Conservation (phyloP, 495 filamentous ascomycete species). For the Penicillium bovifimosum region DNA sequence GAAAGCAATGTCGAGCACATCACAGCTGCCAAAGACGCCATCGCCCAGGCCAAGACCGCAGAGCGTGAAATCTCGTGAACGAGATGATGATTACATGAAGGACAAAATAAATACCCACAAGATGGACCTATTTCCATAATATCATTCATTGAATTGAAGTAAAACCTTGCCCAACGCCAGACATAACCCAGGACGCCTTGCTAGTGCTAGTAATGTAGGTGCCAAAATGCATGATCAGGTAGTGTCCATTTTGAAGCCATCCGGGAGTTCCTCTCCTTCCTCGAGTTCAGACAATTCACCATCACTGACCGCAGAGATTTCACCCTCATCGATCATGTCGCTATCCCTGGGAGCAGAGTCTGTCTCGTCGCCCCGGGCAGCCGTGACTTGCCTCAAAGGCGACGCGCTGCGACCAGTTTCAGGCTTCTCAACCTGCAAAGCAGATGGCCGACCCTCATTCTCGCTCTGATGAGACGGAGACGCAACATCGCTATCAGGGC, state of each 20-base stretch:
- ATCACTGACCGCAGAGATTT: conserved; percentile 46
- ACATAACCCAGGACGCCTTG: conserved; percentile 26
- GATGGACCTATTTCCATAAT: neutral
- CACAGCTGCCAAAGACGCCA: conserved; percentile 52
- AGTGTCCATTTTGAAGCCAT: conserved; percentile 60
- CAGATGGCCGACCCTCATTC: conserved; percentile 37
- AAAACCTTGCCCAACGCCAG: conserved; percentile 25
- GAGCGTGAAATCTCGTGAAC: conserved; percentile 38
- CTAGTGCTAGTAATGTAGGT: conserved; percentile 27
- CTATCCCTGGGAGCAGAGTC: conserved; percentile 44
- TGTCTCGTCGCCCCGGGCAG: conserved; percentile 24
- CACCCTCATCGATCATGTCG: conserved; percentile 60
- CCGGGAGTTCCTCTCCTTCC: conserved; percentile 49
- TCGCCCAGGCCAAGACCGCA: conserved; percentile 52
- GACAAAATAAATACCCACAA: conserved; percentile 14
- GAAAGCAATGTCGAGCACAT: conserved; percentile 52
- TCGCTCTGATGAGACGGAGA: conserved; percentile 46
- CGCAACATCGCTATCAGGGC: conserved; percentile 48
- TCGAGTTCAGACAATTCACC: conserved; percentile 36
- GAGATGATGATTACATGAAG: conserved; percentile 2
- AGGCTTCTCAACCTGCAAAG: conserved; percentile 34
- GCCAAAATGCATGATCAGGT: conserved; percentile 30
- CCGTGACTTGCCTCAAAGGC: conserved; percentile 38
- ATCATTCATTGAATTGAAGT: conserved; percentile 12
- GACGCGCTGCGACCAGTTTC: conserved; percentile 29